phyloP scores from a whole-genome alignment of 805 yeast species.

The Zygoascus tannicola region DNA sequence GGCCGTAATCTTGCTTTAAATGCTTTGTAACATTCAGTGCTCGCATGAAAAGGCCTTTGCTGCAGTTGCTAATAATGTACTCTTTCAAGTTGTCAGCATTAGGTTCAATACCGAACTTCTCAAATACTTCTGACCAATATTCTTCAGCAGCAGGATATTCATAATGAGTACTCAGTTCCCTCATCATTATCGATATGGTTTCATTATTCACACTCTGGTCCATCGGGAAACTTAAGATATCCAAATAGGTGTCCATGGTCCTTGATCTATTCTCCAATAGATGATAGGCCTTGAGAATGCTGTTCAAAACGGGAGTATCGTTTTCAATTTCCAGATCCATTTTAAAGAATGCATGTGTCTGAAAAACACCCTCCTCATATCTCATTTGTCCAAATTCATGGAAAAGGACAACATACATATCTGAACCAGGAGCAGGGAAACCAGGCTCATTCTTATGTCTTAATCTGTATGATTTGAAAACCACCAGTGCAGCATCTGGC shows the following conservation, averaged over 20 bases:
- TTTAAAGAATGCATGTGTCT: slow-evolving; percentile 53
- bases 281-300: slow-evolving; percentile 55
- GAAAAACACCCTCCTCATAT: slow-evolving; percentile 57
- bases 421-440: slow-evolving; percentile 41
- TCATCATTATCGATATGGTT: slow-evolving; percentile 46
- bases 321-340: slow-evolving; percentile 50
- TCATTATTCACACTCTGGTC: slow-evolving; percentile 51
- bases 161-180: slow-evolving; percentile 22
- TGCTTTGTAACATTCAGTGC: slow-evolving; percentile 45
- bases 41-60: slow-evolving; percentile 47
- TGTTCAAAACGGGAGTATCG: slow-evolving; percentile 50
- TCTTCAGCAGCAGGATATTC: slow-evolving; percentile 33
- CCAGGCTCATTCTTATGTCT: slow-evolving; percentile 43
- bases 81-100: slow-evolving; percentile 46
- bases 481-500: slow-evolving; percentile 51
- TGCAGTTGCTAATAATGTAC: slow-evolving; percentile 60
- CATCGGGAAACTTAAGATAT: slow-evolving; percentile 45
- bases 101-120: slow-evolving; percentile 41
- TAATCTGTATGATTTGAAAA: slow-evolving; percentile 52
- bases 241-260: slow-evolving; percentile 46
- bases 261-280: slow-evolving; percentile 26
- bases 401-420: slow-evolving; percentile 53
- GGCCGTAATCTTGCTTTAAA: slow-evolving; percentile 33
- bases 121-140: slow-evolving; percentile 53
- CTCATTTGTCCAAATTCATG: slow-evolving; percentile 48